Evolutionary conservation across 495 filamentous ascomycete genomes (phyloP).

Genomic region (Pseudoneurospora amorphoporcata): DNA sequence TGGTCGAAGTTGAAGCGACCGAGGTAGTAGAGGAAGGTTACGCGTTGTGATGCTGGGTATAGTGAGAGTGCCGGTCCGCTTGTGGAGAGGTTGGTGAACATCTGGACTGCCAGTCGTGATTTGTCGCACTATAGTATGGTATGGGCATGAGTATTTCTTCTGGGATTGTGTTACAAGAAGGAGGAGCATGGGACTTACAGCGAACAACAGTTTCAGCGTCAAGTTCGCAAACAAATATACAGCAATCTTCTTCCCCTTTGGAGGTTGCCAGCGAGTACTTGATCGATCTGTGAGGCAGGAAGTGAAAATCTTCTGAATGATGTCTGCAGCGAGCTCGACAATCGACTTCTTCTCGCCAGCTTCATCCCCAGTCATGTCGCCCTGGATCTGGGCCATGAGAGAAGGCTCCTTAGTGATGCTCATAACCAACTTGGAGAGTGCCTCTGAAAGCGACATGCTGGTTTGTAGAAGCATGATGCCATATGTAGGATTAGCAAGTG

Average conservation of each 20-base stretch:
- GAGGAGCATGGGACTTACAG: slow-evolving; percentile 34
- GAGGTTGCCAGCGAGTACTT: slow-evolving; percentile 45
- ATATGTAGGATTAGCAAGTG: slow-evolving; percentile 65
- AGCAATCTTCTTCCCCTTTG: slow-evolving; percentile 73
- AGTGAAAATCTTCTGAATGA: slow-evolving; percentile 82
- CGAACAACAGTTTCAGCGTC: slow-evolving; percentile 79
- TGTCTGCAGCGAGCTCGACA: slow-evolving; percentile 74
- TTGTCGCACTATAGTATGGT: slow-evolving; percentile 41
- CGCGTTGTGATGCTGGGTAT: slow-evolving; percentile 79
- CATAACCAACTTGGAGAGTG: slow-evolving; percentile 71
- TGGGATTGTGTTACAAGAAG: not conserved
- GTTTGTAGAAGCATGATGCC: slow-evolving; percentile 70
- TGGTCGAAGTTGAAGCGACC: slow-evolving; percentile 81
- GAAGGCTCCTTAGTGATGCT: slow-evolving; percentile 66
- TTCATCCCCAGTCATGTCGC: slow-evolving; percentile 36
- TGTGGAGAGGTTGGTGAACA: slow-evolving; percentile 81
- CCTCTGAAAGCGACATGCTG: slow-evolving; percentile 62
- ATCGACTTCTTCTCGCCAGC: slow-evolving; percentile 59
- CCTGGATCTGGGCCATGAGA: slow-evolving; percentile 48
- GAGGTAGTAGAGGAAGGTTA: slow-evolving; percentile 90
- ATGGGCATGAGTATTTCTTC: slow-evolving; percentile 3
- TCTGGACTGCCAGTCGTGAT: slow-evolving; percentile 60
- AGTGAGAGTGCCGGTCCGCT: slow-evolving; percentile 65
- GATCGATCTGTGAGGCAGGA: slow-evolving; percentile 80
- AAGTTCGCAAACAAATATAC: slow-evolving; percentile 89